Base-by-base conservation (phyloP, 2,329 filamentous ascomycete species). In the Neophaeococcomyces aloes region DNA sequence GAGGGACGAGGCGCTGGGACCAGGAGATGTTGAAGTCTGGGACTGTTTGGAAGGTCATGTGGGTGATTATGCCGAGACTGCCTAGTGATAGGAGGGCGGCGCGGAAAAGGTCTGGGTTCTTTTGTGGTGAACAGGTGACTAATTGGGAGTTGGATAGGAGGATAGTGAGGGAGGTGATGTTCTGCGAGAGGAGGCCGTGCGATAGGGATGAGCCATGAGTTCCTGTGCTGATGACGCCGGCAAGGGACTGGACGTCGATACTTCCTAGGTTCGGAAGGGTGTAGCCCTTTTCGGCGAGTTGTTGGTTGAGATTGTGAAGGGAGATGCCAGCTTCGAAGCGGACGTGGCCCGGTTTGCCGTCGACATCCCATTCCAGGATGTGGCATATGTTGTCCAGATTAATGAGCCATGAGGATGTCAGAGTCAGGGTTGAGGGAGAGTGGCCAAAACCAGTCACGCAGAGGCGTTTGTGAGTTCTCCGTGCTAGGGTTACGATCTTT, bases 241-340 rank as follows among this genome's bases (percentile, higher is more conserved):
- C 87, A 49, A 96, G 81, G 46, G 84, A 91, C 70, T 98, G 91
- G 56, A 86, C 78, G 61, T 95, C 87, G 64, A 98, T 98, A 61
- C 86, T 94, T 29, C 91, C 91, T 35, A 96, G 69, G 61, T 93
- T 95, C 21, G 85, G 83, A 75, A 98, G 81, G 2, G 87, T 86
- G 50, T 94, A 72, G 1, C 86, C 86, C 55, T 80, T 65, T 43
- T 75, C 71, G 53, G 85, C 86, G 25, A 95, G 77, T 57, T 79
- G 76, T 33, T 75, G 72, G 50, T 86, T 83, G 45, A 98, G 68
- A 47, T 80, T 68, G 55, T 77, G 78, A 48, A 98, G 69, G 15
- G 89, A 75, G 52, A 96, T 94, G 13, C 91, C 91, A n/a, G 83
- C 83, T 66, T 96, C 76, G 55, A 94, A 83, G 2, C 79, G 78